Evolutionary conservation across 1,284 basidiomycete genomes (phyloP), one percentile per base, ranked within the genome.

Genomic region (Apiotrichum montevideense): DNA sequence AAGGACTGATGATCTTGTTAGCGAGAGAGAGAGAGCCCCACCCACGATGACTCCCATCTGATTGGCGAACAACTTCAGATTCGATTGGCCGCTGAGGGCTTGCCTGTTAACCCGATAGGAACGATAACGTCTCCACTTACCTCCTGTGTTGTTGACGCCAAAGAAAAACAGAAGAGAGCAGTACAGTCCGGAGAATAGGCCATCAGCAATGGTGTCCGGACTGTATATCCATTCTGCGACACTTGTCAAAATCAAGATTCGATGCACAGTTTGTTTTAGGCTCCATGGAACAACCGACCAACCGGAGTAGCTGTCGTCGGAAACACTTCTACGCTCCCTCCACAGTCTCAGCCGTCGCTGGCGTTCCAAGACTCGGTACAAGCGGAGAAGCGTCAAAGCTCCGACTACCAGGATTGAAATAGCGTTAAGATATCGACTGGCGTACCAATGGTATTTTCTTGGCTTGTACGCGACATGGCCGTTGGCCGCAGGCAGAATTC

Each of bases 191-290:
- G 68, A 64, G 46, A 62, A 67, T 7, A 62, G 4, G 0, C 58
- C 61, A 35, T 72, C 70, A 32, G 55, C 56, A 21, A 63, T n/a
- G 6, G 65, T 67, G 9, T 67, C 65, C 14, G 66, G 64, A 5
- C 59, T 62, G 52, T 69, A 69, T 3, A 70, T 51, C 67, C 67
- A 72, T 11, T 45, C 35, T 6, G 70, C 68, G 21, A 70, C 55
- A 8, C 55, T 63, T n/a, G 35, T 15, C 8, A 47, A 35, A 32
- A 52, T 40, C 46, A 46, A 35, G 46, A 21, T 35, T 32, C 44
- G 35, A 46, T 62, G 64, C 21, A 35, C 14, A 3, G 21, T 21
- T 21, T 32, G 15, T 5, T 21, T 8, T 39, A 39, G 7, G 8
- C 8, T 39, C 37, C 37, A 13, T 7, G 37, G 37, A 39, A 13